Evolutionary conservation across 169 alveolate species (phyloP).

Genomic region (Eimeria falciformis): DNA sequence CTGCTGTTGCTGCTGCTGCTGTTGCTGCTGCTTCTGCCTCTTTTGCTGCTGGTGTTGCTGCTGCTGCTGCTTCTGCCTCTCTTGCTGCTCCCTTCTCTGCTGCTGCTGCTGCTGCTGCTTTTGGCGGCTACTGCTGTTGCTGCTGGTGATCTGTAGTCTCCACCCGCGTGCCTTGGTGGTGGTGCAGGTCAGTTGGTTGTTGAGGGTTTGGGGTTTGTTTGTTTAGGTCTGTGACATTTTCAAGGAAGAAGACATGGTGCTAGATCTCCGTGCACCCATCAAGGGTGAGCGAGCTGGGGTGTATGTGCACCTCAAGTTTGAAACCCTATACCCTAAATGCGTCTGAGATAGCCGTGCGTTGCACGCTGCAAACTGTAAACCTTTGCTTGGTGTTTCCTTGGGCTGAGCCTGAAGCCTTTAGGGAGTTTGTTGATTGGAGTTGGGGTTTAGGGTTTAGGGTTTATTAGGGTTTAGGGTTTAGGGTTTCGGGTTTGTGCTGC

Average conservation of each 20-base stretch:
- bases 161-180: not conserved
- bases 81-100: no score
- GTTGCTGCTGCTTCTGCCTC: not conserved
- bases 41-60: not conserved
- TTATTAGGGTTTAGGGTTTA: not conserved
- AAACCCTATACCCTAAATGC: not conserved
- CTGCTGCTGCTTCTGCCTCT: not conserved
- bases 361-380: no score
- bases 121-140: not conserved
- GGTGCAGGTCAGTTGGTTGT: not conserved
- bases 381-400: no score
- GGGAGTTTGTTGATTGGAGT: no score
- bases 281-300: slow-evolving; percentile 78
- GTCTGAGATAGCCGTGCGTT: no score
- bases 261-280: slow-evolving; percentile 97
- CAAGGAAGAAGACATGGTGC: slow-evolving; percentile 96
- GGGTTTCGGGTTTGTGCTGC: not conserved
- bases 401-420: no score
- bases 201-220: not conserved
- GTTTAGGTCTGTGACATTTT: slow-evolving; percentile 35
- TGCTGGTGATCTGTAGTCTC: not conserved
- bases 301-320: not conserved
- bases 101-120: no score
- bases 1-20: not conserved
- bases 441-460: not conserved